Base-by-base conservation (phyloP, 1,284 basidiomycete species). In the Marasmius oreades region DNA sequence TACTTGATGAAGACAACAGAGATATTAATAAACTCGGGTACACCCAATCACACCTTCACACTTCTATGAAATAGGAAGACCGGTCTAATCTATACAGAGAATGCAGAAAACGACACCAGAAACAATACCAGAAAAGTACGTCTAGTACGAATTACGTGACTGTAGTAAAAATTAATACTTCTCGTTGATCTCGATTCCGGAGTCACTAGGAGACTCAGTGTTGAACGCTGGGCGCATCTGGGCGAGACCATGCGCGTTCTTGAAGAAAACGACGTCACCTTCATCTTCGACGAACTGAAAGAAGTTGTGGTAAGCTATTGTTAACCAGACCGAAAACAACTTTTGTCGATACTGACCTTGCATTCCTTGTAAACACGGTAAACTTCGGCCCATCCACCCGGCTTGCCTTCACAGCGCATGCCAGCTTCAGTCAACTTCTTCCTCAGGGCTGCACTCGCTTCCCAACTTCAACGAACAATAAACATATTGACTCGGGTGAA, bases 251-350 rank as follows among this genome's bases (percentile, higher is more conserved):
- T 77, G 63, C 3, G 87, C 82, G 66, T 98, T 92, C 80, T 95
- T 95, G 85, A 88, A 98, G 79, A 98, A 97, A 56, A 94, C 70
- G 60, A 97, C 83, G 66, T 93, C 86, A 55, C 92, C 93, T 66
- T 92, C 89, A 68, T 97, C 93, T 73, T 98, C 95, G 53, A 97
- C 89, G 71, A 93, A 96, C 85, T 86, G 53, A 44, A 55, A 53
- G 53, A 55, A 63, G 61, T 33, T 4, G 10, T 31, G 57, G 48
- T 45, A 71, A 34, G 62, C 62, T 14, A 56, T n/a, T 34, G 55
- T 47, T 59, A 43, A 58, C 20, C 26, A 5, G 36, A 24, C 26
- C 47, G 44, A 39, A 44, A 36, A 7, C n/a, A 8, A 54, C 7
- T 8, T 16, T 31, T 10, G 10, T 31, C 5, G 23, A 37, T 8